phyloP scores from a whole-genome alignment of 345 rosid genomes.

The Odontarrhena argentea region DNA sequence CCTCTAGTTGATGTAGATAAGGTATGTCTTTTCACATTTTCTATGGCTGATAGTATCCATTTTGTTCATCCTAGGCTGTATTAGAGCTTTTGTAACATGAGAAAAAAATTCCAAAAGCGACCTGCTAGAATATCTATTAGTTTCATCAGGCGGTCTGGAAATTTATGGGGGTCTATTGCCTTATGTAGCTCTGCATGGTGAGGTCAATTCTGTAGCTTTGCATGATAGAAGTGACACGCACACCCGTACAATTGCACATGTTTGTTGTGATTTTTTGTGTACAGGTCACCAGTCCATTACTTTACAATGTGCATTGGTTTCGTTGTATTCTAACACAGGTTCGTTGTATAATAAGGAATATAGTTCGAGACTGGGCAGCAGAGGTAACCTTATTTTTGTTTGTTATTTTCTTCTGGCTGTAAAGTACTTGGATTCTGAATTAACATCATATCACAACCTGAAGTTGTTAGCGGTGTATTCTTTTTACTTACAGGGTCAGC shows the following conservation, averaged over 20 bases:
- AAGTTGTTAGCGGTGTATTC: slow-evolving; percentile 8
- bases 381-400: slow-evolving; percentile 58
- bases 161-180: background rate
- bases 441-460: background rate
- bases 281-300: slow-evolving; percentile 4
- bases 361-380: slow-evolving; percentile 98
- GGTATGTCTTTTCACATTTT: slow-evolving; percentile 45
- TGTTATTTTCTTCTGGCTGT: slow-evolving; percentile 6
- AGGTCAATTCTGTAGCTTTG: slow-evolving; percentile 6
- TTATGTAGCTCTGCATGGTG: slow-evolving; percentile 17
- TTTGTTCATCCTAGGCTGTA: slow-evolving; percentile 22
- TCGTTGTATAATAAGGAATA: slow-evolving; percentile 92
- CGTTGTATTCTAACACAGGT: slow-evolving; percentile 60
- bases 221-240: slow-evolving; percentile 17
- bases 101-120: background rate
- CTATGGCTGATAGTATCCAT: slow-evolving; percentile 6
- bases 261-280: slow-evolving; percentile 21
- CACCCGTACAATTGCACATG: slow-evolving; percentile 1
- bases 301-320: slow-evolving; percentile 16
- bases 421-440: background rate
- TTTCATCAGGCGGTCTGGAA: slow-evolving; percentile 15
- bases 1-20: slow-evolving; percentile 96
- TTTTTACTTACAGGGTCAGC: slow-evolving; percentile 61
- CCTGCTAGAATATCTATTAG: slow-evolving; percentile 7
- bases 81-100: slow-evolving; percentile 5